Evolutionary conservation across 768 basidiomycete genomes (phyloP).

Genomic region (Amanita rubescens): DNA sequence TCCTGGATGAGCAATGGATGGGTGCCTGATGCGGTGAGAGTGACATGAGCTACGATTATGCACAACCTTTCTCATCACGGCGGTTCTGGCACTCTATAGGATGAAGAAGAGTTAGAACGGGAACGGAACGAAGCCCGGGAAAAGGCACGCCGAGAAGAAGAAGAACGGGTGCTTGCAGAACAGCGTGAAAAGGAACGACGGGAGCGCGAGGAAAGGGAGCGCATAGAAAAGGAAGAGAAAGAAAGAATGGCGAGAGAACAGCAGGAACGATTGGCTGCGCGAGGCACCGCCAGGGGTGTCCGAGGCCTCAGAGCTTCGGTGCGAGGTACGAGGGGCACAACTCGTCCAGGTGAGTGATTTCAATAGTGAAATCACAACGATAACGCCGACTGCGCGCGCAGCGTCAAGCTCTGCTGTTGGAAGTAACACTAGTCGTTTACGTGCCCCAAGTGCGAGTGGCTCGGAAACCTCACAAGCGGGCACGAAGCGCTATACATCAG

Average conservation of each 20-base stretch:
- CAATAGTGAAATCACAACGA: neutral
- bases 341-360: constrained; percentile 28
- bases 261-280: constrained; percentile 36
- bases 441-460: neutral
- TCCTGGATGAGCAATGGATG: constrained; percentile 72
- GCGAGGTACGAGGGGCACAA: constrained; percentile 37
- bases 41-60: neutral
- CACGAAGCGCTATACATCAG: neutral
- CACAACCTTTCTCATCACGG: constrained; percentile 5
- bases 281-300: constrained; percentile 63
- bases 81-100: constrained; percentile 30
- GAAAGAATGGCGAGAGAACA: constrained; percentile 38
- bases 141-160: constrained; percentile 34
- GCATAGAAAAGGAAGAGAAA: constrained; percentile 33
- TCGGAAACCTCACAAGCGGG: neutral
- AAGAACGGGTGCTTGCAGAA: constrained; percentile 32
- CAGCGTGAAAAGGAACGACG: constrained; percentile 34
- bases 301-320: constrained; percentile 64
- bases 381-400: neutral
- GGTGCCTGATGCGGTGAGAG: constrained; percentile 64
- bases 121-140: constrained; percentile 39
- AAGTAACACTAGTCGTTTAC: neutral
- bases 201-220: constrained; percentile 44
- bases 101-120: constrained; percentile 46
- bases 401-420: neutral